Evolutionary conservation across 257 asterid genomes (phyloP).

Genomic region (Jaltomata sinuosa): DNA sequence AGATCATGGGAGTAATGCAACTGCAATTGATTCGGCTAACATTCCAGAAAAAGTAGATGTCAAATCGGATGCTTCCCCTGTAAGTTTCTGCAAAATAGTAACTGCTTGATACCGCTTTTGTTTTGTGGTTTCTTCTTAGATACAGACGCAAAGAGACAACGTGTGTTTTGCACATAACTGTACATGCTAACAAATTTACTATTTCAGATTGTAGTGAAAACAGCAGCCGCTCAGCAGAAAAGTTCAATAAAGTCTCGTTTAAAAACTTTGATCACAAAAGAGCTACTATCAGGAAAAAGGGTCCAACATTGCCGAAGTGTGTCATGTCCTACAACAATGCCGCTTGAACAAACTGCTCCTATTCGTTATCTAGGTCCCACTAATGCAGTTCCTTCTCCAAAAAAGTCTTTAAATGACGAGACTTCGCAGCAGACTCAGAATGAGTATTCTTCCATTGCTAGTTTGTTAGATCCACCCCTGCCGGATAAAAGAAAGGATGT

Average conservation of each 20-base stretch:
- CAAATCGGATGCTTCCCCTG: slow-evolving; percentile 1
- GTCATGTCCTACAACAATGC: slow-evolving; percentile 34
- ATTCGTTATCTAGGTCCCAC: slow-evolving; percentile 9
- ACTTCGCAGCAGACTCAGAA: slow-evolving; percentile 1
- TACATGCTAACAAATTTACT: background rate
- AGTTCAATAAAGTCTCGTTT: slow-evolving; percentile 62
- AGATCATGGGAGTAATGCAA: slow-evolving; percentile 19
- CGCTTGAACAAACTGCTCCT: slow-evolving; percentile 3
- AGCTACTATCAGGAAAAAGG: slow-evolving; percentile 34
- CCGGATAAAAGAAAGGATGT: slow-evolving; percentile 7
- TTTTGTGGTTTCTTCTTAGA: background rate
- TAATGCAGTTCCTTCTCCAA: background rate
- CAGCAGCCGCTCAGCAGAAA: slow-evolving; percentile 21
- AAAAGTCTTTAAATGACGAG: background rate
- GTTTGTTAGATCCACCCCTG: slow-evolving; percentile 13
- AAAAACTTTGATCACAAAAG: slow-evolving; percentile 51
- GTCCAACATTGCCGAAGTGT: slow-evolving; percentile 53
- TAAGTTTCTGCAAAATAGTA: background rate
- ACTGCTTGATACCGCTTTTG: background rate
- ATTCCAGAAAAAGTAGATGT: background rate
- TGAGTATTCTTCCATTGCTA: slow-evolving; percentile 6
- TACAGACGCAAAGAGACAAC: background rate
- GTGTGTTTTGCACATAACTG: background rate
- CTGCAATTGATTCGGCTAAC: slow-evolving; percentile 9
- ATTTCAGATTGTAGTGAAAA: slow-evolving; percentile 28